Evolutionary conservation across 768 basidiomycete genomes (phyloP).

Genomic region (Mycena kentingensis): DNA sequence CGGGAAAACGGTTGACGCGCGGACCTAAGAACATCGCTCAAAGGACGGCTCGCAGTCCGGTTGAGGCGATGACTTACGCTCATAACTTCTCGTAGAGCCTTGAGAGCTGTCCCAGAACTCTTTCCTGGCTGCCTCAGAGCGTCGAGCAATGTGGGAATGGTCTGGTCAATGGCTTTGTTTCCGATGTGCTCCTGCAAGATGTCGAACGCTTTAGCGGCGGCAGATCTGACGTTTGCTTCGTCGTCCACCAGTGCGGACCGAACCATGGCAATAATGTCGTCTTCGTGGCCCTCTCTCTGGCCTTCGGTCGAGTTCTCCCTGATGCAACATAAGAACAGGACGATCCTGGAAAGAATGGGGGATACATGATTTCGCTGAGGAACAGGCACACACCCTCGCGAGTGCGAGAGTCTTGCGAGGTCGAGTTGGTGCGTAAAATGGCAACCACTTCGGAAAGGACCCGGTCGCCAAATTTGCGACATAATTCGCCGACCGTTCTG

Average conservation of each 20-base stretch:
- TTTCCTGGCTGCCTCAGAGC: slow-evolving; percentile 92
- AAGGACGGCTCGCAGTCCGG: background rate
- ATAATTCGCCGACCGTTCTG: slow-evolving; percentile 84
- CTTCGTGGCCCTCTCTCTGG: slow-evolving; percentile 86
- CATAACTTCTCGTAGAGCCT: slow-evolving; percentile 94
- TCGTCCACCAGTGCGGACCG: slow-evolving; percentile 86
- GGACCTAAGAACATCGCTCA: slow-evolving; percentile 57
- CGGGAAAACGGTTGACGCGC: slow-evolving; percentile 94
- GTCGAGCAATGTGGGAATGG: slow-evolving; percentile 91
- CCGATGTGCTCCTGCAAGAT: slow-evolving; percentile 91
- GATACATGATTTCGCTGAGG: slow-evolving; percentile 87
- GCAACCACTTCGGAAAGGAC: slow-evolving; percentile 82
- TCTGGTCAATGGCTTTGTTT: slow-evolving; percentile 90
- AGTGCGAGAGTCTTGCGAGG: slow-evolving; percentile 63
- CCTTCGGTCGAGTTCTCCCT: slow-evolving; percentile 84
- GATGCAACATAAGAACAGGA: slow-evolving; percentile 13
- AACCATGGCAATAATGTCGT: slow-evolving; percentile 84
- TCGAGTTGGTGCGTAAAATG: slow-evolving; percentile 68
- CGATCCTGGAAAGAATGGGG: slow-evolving; percentile 3
- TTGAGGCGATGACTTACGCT: slow-evolving; percentile 52
- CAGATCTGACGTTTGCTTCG: slow-evolving; percentile 80
- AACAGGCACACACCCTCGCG: slow-evolving; percentile 85
- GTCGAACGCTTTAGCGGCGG: slow-evolving; percentile 89
- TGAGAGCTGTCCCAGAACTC: slow-evolving; percentile 92
- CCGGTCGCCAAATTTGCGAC: slow-evolving; percentile 93